Evolutionary conservation across 208 protist genomes (phyloP).

Genomic region (Crithidia bombi): DNA sequence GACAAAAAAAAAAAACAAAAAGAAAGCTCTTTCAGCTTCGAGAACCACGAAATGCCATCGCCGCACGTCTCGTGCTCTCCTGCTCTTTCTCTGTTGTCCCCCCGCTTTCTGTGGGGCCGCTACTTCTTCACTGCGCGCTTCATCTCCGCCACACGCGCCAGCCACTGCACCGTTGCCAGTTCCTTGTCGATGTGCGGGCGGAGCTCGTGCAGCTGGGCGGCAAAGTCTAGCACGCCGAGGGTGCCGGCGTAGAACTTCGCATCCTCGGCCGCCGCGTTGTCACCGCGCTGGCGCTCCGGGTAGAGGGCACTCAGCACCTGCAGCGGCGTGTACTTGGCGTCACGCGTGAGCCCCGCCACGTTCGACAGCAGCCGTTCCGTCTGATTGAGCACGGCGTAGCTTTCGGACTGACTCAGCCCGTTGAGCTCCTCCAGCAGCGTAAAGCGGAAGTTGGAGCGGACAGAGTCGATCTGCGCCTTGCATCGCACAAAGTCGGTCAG

Average conservation of each 20-base stretch:
- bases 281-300: slow-evolving; percentile 45
- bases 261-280: slow-evolving; percentile 31
- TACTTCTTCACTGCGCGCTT: slow-evolving; percentile 20
- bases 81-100: no score
- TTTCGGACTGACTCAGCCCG: slow-evolving; percentile 87
- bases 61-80: no score
- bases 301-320: slow-evolving; percentile 70
- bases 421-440: slow-evolving; percentile 90
- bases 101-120: no score
- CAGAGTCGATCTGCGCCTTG: slow-evolving; percentile 82
- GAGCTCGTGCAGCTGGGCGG: slow-evolving; percentile 62
- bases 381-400: slow-evolving; percentile 79
- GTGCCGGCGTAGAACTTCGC: slow-evolving; percentile 63
- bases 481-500: slow-evolving; percentile 85
- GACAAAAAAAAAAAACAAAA: no score
- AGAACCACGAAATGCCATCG: no score
- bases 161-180: slow-evolving; percentile 34
- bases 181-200: slow-evolving; percentile 84
- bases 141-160: slow-evolving; percentile 32
- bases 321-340: slow-evolving; percentile 44
- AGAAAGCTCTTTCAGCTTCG: no score
- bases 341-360: slow-evolving; percentile 68
- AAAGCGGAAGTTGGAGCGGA: slow-evolving; percentile 82
- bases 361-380: slow-evolving; percentile 77
- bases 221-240: slow-evolving; percentile 63